Conservation (phyloP, 2,329 filamentous ascomycete genomes). For the Emmonsia crescens region DNA sequence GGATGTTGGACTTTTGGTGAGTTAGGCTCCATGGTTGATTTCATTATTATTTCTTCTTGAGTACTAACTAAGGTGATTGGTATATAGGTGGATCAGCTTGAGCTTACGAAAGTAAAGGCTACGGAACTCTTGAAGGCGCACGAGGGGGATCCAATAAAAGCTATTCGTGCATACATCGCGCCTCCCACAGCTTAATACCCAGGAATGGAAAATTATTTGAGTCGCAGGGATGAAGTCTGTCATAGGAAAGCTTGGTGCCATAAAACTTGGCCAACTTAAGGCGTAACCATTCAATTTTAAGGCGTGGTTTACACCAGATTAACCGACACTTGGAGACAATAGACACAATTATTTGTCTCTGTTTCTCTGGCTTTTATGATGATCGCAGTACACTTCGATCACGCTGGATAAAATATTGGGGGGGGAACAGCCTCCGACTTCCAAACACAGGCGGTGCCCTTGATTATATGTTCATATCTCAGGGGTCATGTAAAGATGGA, state of each 20-base stretch:
- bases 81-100: constrained; percentile 34
- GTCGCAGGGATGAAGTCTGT: not conserved
- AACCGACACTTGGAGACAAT: not conserved
- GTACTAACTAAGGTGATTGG: not conserved
- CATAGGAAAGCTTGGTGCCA: not conserved
- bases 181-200: constrained; percentile 10
- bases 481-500: not conserved
- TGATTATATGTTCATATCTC: not conserved
- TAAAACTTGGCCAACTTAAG: not conserved
- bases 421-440: not conserved
- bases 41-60: not conserved
- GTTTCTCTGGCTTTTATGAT: not conserved
- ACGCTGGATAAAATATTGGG: not conserved
- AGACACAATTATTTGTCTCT: not conserved
- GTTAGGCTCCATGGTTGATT: constrained; percentile 10
- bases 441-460: not conserved
- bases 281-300: not conserved
- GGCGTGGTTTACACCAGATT: not conserved
- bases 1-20: constrained; percentile 38
- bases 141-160: constrained; percentile 34
- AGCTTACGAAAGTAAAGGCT: constrained; percentile 36
- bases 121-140: constrained; percentile 37
- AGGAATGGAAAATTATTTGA: not conserved
- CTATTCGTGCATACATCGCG: constrained; percentile 33
- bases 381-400: not conserved